phyloP scores from a whole-genome alignment of 176 grass and related monocot genomes.

The Oryza meridionalis region DNA sequence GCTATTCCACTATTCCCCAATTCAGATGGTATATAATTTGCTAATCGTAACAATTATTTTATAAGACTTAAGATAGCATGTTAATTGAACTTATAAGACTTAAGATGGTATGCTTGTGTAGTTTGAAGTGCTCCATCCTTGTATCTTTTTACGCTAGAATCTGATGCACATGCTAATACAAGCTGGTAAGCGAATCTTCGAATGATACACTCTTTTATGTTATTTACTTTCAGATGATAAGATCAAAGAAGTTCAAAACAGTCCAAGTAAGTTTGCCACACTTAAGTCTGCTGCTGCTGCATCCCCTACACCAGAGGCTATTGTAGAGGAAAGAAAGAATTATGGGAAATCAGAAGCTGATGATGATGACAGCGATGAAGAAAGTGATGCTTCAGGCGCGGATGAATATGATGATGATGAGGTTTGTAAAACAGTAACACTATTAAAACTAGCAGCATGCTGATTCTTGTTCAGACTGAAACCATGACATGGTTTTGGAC shows the following conservation, averaged over 20 bases:
- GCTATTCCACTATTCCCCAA: conserved; percentile 35
- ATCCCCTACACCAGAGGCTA: conserved; percentile 32
- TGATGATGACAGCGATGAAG: conserved; percentile 23
- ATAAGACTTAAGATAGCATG: not conserved
- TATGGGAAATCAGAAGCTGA: conserved; percentile 36
- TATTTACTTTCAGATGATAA: conserved; percentile 52
- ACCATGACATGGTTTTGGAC: conserved; percentile 22
- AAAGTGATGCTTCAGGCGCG: conserved; percentile 40
- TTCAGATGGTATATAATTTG: conserved; percentile 29
- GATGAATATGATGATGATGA: conserved; percentile 50
- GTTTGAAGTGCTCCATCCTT: conserved; percentile 14
- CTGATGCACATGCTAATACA: not conserved
- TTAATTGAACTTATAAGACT: not conserved
- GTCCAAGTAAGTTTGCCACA: conserved; percentile 36
- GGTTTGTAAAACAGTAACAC: conserved; percentile 21
- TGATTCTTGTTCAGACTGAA: conserved; percentile 2
- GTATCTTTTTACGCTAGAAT: not conserved
- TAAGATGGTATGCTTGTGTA: not conserved
- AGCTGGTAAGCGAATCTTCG: not conserved
- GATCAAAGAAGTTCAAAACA: conserved; percentile 41
- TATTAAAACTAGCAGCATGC: conserved; percentile 9
- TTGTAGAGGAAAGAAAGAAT: conserved; percentile 37
- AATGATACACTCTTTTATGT: conserved; percentile 28
- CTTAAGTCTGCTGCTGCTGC: conserved; percentile 17
- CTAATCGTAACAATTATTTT: not conserved